Percentiles rank a stretch among this genome's conserved stretches.
Conservation (phyloP, 164 flowering plant species). For the Euptelea pleiosperma region DNA sequence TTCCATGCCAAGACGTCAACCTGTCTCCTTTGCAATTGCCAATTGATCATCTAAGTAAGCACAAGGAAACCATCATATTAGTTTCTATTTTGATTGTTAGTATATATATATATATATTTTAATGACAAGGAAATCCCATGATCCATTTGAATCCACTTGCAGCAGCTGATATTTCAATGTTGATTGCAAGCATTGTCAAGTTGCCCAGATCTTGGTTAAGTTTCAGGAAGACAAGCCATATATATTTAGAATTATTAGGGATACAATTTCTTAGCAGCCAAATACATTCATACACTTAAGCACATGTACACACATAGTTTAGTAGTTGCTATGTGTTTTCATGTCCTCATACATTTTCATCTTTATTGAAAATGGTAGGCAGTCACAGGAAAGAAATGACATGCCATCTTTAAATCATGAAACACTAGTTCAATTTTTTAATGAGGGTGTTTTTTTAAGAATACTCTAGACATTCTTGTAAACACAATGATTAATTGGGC, state of each 20-base stretch:
- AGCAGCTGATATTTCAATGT: background rate
- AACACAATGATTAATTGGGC: background rate
- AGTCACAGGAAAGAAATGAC: background rate
- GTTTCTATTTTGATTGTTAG: background rate
- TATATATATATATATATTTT: too few species aligned
- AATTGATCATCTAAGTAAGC: constrained; percentile 65
- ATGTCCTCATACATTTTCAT: background rate
- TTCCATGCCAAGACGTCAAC: constrained; percentile 89
- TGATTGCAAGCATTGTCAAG: background rate
- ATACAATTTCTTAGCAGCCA: too few species aligned
- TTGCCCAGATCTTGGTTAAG: background rate
- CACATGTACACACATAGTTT: too few species aligned
- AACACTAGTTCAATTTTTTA: background rate
- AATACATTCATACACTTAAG: too few species aligned
- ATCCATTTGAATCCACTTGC: background rate
- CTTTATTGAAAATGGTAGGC: background rate
- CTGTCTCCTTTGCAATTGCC: constrained; percentile 89
- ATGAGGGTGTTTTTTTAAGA: background rate
- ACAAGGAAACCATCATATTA: background rate
- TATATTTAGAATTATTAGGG: too few species aligned
- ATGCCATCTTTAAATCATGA: too few species aligned
- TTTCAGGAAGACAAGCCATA: too few species aligned
- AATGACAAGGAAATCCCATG: background rate
- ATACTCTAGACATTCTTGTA: background rate
- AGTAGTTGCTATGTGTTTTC: background rate